Evolutionary conservation across 768 basidiomycete genomes (phyloP), one percentile per base, ranked within the genome.

Genomic region (Podaxis sp.): DNA sequence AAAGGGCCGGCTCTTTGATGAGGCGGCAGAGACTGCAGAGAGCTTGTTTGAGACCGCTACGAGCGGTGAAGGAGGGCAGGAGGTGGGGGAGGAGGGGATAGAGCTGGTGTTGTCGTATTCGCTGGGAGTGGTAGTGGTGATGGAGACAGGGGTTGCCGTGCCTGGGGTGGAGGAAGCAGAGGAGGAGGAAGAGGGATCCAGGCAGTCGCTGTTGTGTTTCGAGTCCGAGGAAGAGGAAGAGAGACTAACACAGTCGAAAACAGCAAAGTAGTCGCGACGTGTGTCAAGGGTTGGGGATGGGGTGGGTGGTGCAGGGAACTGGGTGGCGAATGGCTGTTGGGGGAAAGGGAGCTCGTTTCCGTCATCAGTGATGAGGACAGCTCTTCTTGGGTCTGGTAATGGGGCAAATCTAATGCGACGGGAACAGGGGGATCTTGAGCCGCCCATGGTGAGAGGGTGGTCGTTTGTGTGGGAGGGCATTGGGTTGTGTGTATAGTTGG

Each of bases 381-480:
- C 79, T 54, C 83, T 79, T 23, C 83, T 78, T 1, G 90, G 89
- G 65, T 90, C 88, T 0, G 93, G 93, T 16, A 95, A 82, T 1
- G 93, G 93, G 0, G 93, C 93, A 63, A 95, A 95, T 62, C 90
- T 84, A 61, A 95, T 93, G 50, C 75, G 73, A 18, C 69, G 69
- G 62, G 25, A 42, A 59, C 27, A 44, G 57, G 18, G 53, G 36
- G 35, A 36, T 55, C 56, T 37, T 46, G 58, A 23, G 50, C 35
- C 50, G 61, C 16, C 35, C 59, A 51, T 35, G 23, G 42, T 44
- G 28, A 32, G 48, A 21, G 38, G 57, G 59, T 35, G 53, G 32
- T 21, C 6, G 52, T 38, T 40, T n/a, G 63, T 35, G 53, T 40
- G 16, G 55, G 50, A 32, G 48, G 40, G 47, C n/a, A 16, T 52